phyloP scores from a whole-genome alignment of 2,329 filamentous ascomycete genomes.

The Pseudophaeomoniella oleicola region DNA sequence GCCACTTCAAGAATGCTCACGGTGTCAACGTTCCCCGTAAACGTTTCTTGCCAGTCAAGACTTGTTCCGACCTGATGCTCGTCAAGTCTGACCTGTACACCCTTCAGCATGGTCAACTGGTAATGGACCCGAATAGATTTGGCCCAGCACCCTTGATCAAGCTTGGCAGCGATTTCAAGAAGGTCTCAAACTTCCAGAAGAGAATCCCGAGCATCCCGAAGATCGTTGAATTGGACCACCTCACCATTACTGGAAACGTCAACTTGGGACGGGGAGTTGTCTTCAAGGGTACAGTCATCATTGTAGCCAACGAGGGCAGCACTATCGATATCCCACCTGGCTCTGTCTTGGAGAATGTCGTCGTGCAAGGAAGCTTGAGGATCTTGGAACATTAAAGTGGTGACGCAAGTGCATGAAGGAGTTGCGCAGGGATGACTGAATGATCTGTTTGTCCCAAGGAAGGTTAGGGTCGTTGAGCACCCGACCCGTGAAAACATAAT shows the following conservation, averaged over 20 bases:
- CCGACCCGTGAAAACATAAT: no score
- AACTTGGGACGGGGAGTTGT: conserved; percentile 93
- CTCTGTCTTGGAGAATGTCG: conserved; percentile 95
- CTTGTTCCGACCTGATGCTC: conserved; percentile 96
- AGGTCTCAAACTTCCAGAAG: conserved; percentile 66
- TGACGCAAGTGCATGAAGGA: conserved; percentile 1
- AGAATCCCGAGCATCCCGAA: conserved; percentile 34
- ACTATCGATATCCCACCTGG: conserved; percentile 96
- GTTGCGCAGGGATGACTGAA: not conserved
- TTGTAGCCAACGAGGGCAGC: conserved; percentile 92
- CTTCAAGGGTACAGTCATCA: conserved; percentile 96
- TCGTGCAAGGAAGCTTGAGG: conserved; percentile 89
- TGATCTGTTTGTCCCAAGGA: no score
- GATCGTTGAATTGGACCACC: conserved; percentile 46
- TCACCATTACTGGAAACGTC: conserved; percentile 94
- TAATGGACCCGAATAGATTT: conserved; percentile 93
- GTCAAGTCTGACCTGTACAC: conserved; percentile 99
- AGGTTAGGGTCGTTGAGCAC: no score
- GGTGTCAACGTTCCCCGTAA: conserved; percentile 96
- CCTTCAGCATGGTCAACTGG: conserved; percentile 92
- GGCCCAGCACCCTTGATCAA: conserved; percentile 96
- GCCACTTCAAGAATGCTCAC: conserved; percentile 96
- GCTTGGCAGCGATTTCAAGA: conserved; percentile 98
- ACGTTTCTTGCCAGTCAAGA: conserved; percentile 99
- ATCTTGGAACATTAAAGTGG: conserved; percentile 48